A percentile compares a stretch with the other conserved stretches of the same genome.
Conservation (phyloP, 805 yeast species). For the Suhomyces faveliae region DNA sequence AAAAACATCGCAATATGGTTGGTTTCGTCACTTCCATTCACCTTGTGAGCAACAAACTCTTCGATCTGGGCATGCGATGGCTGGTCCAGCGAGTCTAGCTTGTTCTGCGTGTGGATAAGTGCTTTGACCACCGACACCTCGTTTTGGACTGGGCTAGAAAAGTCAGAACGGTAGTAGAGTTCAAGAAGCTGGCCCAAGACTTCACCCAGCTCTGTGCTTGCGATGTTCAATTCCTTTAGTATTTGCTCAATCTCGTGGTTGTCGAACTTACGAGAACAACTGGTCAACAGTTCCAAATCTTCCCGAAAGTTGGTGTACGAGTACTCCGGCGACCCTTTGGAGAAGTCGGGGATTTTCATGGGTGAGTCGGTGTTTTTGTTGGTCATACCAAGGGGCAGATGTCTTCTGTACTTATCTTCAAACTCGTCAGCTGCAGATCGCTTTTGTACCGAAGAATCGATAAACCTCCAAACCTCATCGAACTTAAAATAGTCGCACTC, state of each 20-base stretch:
- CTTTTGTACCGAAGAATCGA: constrained; percentile 27
- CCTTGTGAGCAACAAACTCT: constrained; percentile 2
- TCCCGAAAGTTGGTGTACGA: constrained; percentile 22
- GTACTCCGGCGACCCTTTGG: constrained; percentile 15
- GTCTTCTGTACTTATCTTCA: constrained; percentile 4
- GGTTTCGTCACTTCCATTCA: background rate
- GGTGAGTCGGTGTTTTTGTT: constrained; percentile 29
- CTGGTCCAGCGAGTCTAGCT: background rate
- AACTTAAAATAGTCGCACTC: constrained; percentile 36
- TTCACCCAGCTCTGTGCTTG: no score
- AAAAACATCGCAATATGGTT: constrained; percentile 10
- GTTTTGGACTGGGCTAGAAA: constrained; percentile 9
- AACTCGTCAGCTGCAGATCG: constrained; percentile 12
- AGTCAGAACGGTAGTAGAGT: background rate
- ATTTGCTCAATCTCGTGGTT: background rate
- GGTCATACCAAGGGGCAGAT: background rate
- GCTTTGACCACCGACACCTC: constrained; percentile 16
- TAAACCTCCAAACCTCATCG: constrained; percentile 34
- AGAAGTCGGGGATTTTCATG: constrained; percentile 24
- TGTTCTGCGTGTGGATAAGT: constrained; percentile 11
- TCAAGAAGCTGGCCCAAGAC: background rate
- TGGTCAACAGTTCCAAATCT: constrained; percentile 25
- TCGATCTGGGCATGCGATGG: constrained; percentile 6
- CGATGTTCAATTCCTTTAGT: background rate
- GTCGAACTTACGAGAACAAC: constrained; percentile 6